Evolutionary conservation across 768 basidiomycete genomes (phyloP).

Genomic region (Pseudohyphozyma bogoriensis): DNA sequence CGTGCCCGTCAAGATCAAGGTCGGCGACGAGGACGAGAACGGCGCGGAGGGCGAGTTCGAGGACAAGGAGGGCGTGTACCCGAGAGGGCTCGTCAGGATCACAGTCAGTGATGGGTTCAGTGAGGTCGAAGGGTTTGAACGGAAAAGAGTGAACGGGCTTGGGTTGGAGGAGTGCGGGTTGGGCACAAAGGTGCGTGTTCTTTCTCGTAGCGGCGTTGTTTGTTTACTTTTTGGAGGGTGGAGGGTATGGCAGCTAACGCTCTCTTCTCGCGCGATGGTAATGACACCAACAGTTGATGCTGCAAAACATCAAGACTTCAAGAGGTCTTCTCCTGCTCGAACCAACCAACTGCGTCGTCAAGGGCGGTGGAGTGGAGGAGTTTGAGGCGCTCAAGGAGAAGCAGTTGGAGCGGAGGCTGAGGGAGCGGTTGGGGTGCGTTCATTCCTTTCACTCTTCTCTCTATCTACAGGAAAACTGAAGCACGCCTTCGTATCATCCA

Average conservation of each 20-base stretch:
- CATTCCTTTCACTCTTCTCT: not conserved
- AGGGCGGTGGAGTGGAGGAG: slow-evolving; percentile 23
- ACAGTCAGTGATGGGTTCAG: slow-evolving; percentile 11
- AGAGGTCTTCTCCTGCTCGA: slow-evolving; percentile 16
- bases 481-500: too few relatives aligned
- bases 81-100: slow-evolving; percentile 15
- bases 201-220: too few relatives aligned
- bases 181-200: slow-evolving; percentile 14
- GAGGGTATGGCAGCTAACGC: too few relatives aligned
- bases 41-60: slow-evolving; percentile 2
- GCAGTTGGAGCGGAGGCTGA: slow-evolving; percentile 7
- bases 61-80: not conserved
- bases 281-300: not conserved
- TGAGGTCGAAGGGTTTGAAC: slow-evolving; percentile 7
- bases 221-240: not conserved
- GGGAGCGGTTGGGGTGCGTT: slow-evolving; percentile 6
- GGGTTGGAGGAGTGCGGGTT: slow-evolving; percentile 18
- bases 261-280: too few relatives aligned
- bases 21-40: not conserved
- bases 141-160: not conserved
- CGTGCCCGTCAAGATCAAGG: slow-evolving; percentile 12
- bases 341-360: slow-evolving; percentile 13
- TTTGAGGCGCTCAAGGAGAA: not conserved
- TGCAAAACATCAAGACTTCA: slow-evolving; percentile 3
- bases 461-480: too few relatives aligned